Conservation (phyloP, 202 grass and related monocot species). For the Setaria viridis region DNA sequence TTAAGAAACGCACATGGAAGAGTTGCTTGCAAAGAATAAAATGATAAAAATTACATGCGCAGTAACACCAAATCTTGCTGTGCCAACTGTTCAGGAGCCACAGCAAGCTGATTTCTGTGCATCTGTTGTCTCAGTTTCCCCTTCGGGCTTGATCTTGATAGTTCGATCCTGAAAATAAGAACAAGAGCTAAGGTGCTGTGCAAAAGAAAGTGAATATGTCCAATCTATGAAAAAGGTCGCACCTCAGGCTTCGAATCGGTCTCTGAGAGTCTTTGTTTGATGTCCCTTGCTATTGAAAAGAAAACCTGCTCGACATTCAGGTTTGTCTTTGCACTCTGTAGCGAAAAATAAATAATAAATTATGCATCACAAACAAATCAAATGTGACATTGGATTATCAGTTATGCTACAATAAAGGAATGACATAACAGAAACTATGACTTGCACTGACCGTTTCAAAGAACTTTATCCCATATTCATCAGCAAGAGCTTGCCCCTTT, state of each 20-base stretch:
- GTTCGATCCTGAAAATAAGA: slow-evolving; percentile 53
- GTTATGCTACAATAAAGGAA: slow-evolving; percentile 5
- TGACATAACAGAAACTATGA: not conserved
- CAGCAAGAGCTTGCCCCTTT: slow-evolving; percentile 79
- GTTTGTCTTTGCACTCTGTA: slow-evolving; percentile 90
- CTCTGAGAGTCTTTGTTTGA: slow-evolving; percentile 82
- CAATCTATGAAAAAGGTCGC: not conserved
- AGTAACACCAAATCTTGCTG: slow-evolving; percentile 30
- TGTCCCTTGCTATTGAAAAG: slow-evolving; percentile 80
- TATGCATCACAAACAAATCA: not conserved
- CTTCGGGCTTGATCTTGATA: slow-evolving; percentile 74
- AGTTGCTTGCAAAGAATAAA: slow-evolving; percentile 54
- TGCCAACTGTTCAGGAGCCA: slow-evolving; percentile 46
- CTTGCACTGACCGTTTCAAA: slow-evolving; percentile 80
- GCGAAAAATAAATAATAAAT: not conserved
- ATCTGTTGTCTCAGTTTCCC: slow-evolving; percentile 28
- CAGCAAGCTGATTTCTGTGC: slow-evolving; percentile 73
- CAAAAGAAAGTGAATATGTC: not conserved
- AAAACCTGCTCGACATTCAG: slow-evolving; percentile 88
- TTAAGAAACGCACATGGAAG: slow-evolving; percentile 46
- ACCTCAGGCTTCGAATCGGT: slow-evolving; percentile 74
- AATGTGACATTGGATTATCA: slow-evolving; percentile 1
- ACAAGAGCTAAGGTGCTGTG: not conserved
- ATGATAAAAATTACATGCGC: slow-evolving; percentile 60
- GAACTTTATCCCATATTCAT: slow-evolving; percentile 86